Conservation (phyloP, 768 basidiomycete species). For the Calocybe cyanea region DNA sequence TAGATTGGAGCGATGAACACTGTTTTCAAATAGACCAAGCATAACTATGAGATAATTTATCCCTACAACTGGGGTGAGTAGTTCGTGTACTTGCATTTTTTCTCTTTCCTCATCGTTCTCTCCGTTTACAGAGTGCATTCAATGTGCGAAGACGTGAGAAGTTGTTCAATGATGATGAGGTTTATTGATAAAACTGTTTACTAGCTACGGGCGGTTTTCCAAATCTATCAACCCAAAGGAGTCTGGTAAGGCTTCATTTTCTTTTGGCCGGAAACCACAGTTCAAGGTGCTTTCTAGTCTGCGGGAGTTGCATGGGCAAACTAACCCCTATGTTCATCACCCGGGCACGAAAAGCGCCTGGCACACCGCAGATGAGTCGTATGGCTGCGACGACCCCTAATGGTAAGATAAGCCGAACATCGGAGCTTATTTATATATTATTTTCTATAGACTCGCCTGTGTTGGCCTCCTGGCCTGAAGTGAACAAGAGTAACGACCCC, state of each 20-base stretch:
- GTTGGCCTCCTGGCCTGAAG: constrained; percentile 10
- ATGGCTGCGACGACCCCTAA: constrained; percentile 41
- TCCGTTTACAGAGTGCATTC: constrained; percentile 48
- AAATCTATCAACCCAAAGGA: constrained; percentile 68
- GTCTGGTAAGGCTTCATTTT: constrained; percentile 43
- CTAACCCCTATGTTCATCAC: constrained; percentile 55
- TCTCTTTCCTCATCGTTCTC: constrained; percentile 3
- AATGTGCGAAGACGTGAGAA: constrained; percentile 60
- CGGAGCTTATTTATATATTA: not conserved
- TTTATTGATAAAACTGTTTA: not conserved
- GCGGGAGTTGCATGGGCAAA: constrained; percentile 62
- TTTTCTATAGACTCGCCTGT: constrained; percentile 31
- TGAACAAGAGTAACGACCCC: constrained; percentile 18
- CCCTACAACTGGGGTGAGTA: constrained; percentile 70
- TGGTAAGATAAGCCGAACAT: constrained; percentile 31
- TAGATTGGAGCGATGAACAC: not conserved
- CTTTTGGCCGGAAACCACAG: not conserved
- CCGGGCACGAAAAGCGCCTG: constrained; percentile 27
- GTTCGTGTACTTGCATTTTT: constrained; percentile 4
- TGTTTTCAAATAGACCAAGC: constrained; percentile 49
- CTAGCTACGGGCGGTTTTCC: constrained; percentile 69
- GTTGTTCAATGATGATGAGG: not conserved
- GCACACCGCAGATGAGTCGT: constrained; percentile 35
- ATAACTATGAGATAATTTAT: constrained; percentile 73
- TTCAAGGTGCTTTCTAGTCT: constrained; percentile 37